Percentiles rank a stretch among this genome's conserved stretches.
These are phyloP conservation scores for Rugonectria rugulosa DNA, from an alignment of 2,329 filamentous ascomycete species.

Conservation along the genomic window DNA sequence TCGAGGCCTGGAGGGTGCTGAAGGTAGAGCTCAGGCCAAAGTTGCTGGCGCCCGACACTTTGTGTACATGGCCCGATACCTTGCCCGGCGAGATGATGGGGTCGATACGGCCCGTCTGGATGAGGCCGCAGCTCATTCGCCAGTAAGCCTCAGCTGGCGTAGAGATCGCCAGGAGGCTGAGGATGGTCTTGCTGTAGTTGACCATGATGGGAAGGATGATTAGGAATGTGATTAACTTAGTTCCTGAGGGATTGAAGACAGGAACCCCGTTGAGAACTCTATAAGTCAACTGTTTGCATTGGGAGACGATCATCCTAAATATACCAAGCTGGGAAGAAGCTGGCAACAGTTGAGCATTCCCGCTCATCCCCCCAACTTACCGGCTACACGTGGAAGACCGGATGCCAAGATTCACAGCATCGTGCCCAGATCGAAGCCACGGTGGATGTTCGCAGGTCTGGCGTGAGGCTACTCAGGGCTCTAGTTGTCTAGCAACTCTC, in stretches of 20 bases:
- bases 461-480: slow-evolving; percentile 17
- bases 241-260: neutral
- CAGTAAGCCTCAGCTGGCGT: slow-evolving; percentile 29
- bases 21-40: slow-evolving; percentile 25
- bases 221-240: slow-evolving; percentile 10
- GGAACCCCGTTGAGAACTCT: neutral
- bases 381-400: neutral
- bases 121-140: slow-evolving; percentile 35
- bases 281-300: neutral
- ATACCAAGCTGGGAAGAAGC: slow-evolving; percentile 4
- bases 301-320: slow-evolving; percentile 27
- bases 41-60: slow-evolving; percentile 35
- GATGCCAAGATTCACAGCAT: neutral
- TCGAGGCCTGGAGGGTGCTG: slow-evolving; percentile 27
- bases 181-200: slow-evolving; percentile 10
- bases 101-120: slow-evolving; percentile 33
- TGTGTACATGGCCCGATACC: slow-evolving; percentile 32
- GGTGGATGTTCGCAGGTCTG: slow-evolving; percentile 3
- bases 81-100: slow-evolving; percentile 31
- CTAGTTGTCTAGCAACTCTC: no score
- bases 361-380: neutral
- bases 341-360: neutral
- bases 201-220: slow-evolving; percentile 17
- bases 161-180: slow-evolving; percentile 21
- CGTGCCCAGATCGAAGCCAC: neutral